Conservation (phyloP, 1,284 basidiomycete species). For the Papiliotrema fonsecae region DNA sequence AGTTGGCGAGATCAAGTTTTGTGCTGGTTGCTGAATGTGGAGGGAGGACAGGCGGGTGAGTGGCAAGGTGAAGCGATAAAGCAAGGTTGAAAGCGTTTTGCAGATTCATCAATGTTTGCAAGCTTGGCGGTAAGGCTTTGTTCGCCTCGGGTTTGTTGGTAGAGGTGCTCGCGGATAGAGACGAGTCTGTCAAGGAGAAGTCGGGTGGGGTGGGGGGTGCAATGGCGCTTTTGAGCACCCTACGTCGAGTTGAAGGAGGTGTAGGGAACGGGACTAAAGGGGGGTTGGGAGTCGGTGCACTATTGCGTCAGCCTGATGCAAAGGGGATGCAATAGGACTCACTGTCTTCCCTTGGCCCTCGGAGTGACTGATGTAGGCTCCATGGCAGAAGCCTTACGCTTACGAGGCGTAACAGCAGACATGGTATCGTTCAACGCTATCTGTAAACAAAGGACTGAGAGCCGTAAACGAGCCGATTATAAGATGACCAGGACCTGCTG, state of each 20-base stretch:
- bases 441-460: neutral
- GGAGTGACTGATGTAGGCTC: slow-evolving; percentile 5
- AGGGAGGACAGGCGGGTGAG: slow-evolving; percentile 45
- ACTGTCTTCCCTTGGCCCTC: slow-evolving; percentile 16
- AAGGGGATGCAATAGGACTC: slow-evolving; percentile 3
- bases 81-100: slow-evolving; percentile 47
- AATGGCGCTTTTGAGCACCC: slow-evolving; percentile 8
- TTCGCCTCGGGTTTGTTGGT: neutral
- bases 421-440: slow-evolving; percentile 1
- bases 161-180: neutral
- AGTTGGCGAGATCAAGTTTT: slow-evolving; percentile 33
- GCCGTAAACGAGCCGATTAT: neutral
- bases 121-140: slow-evolving; percentile 34
- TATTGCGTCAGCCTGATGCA: slow-evolving; percentile 7
- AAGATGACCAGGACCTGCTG: slow-evolving; percentile 1
- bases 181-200: neutral
- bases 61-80: slow-evolving; percentile 45
- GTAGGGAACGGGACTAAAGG: slow-evolving; percentile 38
- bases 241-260: slow-evolving; percentile 28
- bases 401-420: slow-evolving; percentile 26
- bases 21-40: slow-evolving; percentile 33
- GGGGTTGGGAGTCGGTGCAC: slow-evolving; percentile 30
- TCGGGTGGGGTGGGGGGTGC: slow-evolving; percentile 5
- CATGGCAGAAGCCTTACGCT: slow-evolving; percentile 19
- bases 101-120: slow-evolving; percentile 40